These are phyloP conservation scores for Calycina marina DNA, from an alignment of 2,329 filamentous ascomycete genomes.

Conservation along the genomic window DNA sequence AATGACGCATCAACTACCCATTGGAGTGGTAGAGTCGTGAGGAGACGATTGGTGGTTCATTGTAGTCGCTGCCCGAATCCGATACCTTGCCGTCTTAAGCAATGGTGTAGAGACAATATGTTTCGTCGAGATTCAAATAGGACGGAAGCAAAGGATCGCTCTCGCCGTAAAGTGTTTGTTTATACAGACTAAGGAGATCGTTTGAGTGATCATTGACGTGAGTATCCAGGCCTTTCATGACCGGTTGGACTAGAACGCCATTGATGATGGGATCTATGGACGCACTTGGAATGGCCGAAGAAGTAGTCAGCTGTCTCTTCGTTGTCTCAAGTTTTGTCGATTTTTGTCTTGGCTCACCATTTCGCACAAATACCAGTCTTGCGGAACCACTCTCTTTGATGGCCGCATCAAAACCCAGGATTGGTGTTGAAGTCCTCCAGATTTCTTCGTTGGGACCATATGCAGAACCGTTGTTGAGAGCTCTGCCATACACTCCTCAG, in stretches of 20 bases:
- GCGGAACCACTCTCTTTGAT: constrained; percentile 5
- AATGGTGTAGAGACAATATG: constrained; percentile 14
- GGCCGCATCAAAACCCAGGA: constrained; percentile 10
- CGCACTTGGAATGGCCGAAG: constrained; percentile 1
- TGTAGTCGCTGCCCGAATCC: constrained; percentile 4
- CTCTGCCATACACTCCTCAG: constrained; percentile 7
- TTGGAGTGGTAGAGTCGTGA: constrained; percentile 14
- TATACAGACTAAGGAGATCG: constrained; percentile 14
- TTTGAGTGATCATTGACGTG: constrained; percentile 8
- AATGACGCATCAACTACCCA: constrained; percentile 14
- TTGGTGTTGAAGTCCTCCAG: constrained; percentile 7
- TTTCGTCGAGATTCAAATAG: constrained; percentile 15
- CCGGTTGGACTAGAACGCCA: constrained; percentile 8
- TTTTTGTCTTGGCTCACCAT: constrained; percentile 9
- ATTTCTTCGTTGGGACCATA: constrained; percentile 11
- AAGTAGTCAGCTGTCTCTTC: too few relatives aligned
- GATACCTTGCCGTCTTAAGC: constrained; percentile 9
- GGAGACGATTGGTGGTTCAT: constrained; percentile 3
- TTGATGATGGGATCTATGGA: constrained; percentile 9
- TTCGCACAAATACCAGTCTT: constrained; percentile 15
- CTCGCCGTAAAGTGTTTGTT: constrained; percentile 9
- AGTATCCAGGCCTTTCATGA: constrained; percentile 7
- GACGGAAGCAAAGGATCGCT: constrained; percentile 17
- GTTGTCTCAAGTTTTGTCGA: neutral
- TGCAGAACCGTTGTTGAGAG: neutral